These are phyloP conservation scores for Castanea sativa DNA, from an alignment of 306 rosid species.

Conservation along the genomic window DNA sequence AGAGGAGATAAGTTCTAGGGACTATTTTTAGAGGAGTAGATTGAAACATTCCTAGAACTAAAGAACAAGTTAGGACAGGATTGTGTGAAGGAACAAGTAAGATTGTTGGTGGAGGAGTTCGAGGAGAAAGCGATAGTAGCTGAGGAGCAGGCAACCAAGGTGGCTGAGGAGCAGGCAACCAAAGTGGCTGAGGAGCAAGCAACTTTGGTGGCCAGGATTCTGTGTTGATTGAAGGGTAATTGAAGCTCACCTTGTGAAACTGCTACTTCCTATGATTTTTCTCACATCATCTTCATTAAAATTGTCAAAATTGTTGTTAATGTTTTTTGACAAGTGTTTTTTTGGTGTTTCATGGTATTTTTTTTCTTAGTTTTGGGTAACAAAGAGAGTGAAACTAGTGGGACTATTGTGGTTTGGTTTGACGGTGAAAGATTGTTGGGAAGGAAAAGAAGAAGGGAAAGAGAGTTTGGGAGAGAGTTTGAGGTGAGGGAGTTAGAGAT, in stretches of 20 bases:
- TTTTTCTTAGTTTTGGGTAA: conserved; percentile 41
- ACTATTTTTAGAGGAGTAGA: no score
- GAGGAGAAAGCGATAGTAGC: no score
- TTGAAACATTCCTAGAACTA: no score
- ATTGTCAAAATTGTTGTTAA: neutral
- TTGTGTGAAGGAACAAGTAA: no score
- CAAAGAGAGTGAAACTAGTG: conserved; percentile 8
- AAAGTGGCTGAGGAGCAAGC: no score
- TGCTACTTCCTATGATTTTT: conserved; percentile 72
- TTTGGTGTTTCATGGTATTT: neutral
- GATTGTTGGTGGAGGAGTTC: no score
- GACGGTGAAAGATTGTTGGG: conserved; percentile 27
- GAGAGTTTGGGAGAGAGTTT: conserved; percentile 33
- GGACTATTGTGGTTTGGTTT: conserved; percentile 9
- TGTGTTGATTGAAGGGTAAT: no score
- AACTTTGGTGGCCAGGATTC: no score
- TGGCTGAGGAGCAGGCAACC: no score
- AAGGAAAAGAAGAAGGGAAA: conserved; percentile 6
- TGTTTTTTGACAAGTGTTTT: neutral
- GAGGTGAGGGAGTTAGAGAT: conserved; percentile 51
- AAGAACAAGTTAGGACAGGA: no score
- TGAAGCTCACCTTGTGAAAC: conserved; percentile 10
- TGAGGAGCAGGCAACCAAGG: no score
- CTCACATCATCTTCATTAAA: conserved; percentile 55
- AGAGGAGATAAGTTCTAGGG: no score